These are phyloP conservation scores for Salvia hispanica DNA, from an alignment of 257 asterid species.

Conservation along the genomic window DNA sequence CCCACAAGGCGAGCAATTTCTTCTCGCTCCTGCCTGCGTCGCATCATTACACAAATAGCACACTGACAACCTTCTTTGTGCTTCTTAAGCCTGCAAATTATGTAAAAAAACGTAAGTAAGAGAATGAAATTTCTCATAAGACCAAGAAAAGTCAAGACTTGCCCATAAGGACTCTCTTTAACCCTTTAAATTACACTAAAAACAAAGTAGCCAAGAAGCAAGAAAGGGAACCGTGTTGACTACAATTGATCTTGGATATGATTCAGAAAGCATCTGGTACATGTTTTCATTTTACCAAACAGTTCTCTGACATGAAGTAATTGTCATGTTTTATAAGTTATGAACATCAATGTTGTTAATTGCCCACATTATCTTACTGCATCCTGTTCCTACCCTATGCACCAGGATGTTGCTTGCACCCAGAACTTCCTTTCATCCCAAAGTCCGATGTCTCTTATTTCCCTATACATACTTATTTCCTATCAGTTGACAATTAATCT, in stretches of 20 bases:
- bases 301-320: constrained; percentile 7
- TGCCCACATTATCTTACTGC: constrained; percentile 14
- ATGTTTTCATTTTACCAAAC: neutral
- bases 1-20: constrained; percentile 74
- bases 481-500: neutral
- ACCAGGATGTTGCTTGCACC: constrained; percentile 4
- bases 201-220: constrained; percentile 3
- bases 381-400: neutral
- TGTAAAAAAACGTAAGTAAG: constrained; percentile 1
- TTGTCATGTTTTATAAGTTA: constrained; percentile 5
- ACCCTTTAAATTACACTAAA: constrained; percentile 1
- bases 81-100: constrained; percentile 71
- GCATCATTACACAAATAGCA: constrained; percentile 98
- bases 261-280: neutral
- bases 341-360: neutral
- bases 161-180: neutral
- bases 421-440: constrained; percentile 10
- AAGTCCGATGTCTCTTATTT: neutral
- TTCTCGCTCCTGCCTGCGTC: constrained; percentile 90
- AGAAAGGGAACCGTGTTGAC: constrained; percentile 3
- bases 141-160: neutral
- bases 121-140: neutral
- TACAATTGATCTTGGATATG: neutral
- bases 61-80: constrained; percentile 96
- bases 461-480: neutral